Percentiles rank a stretch among this genome's conserved stretches.
These are phyloP conservation scores for Gymnopilus dilepis DNA, from an alignment of 768 basidiomycete genomes.

Conservation along the genomic window DNA sequence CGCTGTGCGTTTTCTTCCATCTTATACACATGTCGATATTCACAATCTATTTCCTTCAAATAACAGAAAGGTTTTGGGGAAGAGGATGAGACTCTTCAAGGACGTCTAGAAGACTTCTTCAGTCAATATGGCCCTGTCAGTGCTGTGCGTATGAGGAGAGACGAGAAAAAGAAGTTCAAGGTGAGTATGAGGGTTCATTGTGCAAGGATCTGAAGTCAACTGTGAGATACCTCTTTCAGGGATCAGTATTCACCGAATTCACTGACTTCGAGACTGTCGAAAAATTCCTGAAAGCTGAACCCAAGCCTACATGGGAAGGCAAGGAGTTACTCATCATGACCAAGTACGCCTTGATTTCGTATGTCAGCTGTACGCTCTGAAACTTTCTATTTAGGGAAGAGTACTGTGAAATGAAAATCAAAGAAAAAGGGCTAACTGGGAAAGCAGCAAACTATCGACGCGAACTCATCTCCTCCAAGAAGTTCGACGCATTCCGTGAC, in stretches of 20 bases:
- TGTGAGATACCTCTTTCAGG: slow-evolving; percentile 50
- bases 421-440: slow-evolving; percentile 87
- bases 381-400: slow-evolving; percentile 55
- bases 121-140: slow-evolving; percentile 75
- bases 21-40: neutral
- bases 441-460: slow-evolving; percentile 67
- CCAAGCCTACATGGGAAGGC: slow-evolving; percentile 82
- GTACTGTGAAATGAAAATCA: slow-evolving; percentile 96
- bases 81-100: slow-evolving; percentile 66
- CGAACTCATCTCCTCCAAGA: slow-evolving; percentile 50
- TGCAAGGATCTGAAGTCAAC: too few species aligned
- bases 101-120: slow-evolving; percentile 81
- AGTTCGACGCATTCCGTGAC: slow-evolving; percentile 82
- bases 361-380: neutral
- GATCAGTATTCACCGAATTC: slow-evolving; percentile 94
- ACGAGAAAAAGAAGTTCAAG: slow-evolving; percentile 88
- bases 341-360: slow-evolving; percentile 63
- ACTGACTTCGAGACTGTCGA: slow-evolving; percentile 69
- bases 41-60: neutral
- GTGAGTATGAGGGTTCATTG: too few species aligned
- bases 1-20: slow-evolving; percentile 62
- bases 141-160: slow-evolving; percentile 88
- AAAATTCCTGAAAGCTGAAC: slow-evolving; percentile 79
- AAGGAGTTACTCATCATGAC: slow-evolving; percentile 83
- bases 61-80: slow-evolving; percentile 89